Evolutionary conservation across 1,139 yeast genomes (phyloP), one percentile per base, ranked within the genome.

Genomic region (Scheffersomyces lignicola): DNA sequence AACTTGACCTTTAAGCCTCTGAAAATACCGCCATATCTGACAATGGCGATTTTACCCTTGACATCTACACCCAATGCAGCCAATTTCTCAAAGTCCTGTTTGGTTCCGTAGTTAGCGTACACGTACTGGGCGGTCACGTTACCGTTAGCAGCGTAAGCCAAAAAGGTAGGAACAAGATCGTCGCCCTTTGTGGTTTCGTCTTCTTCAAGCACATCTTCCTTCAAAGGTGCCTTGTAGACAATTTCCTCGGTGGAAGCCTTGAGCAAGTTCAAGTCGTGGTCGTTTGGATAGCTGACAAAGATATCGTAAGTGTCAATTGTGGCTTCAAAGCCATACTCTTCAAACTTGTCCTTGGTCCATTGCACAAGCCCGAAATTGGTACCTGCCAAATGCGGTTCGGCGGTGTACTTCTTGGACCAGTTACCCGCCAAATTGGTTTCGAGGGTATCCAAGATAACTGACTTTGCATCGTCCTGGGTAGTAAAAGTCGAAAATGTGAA

Each of bases 311-410:
- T 66, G 42, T 80, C 83, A n/a, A 73, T 48, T 17, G 60, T 54
- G 1, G 84, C 67, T n/a, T 65, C 57, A 37, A 76, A 63, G 0
- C 83, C 85, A 43, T 66, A 83, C 44, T 81, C 83, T 37, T 66
- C 70, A 48, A 82, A 81, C 52, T 80, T 78, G 5, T 62, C 61
- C 28, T 65, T 62, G 7, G 94, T 83, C 75, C 83, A 86, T 34
- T 83, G 67, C 12, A 79, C 92, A 41, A 83, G 63, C 9, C 65
- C 78, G 36, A 64, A 60, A 50, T 80, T 81, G 25, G 81, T 75
- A 7, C 95, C 95, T 1, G 92, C 88, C 40, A 85, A 63, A 53
- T 85, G 95, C 2, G 84, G 76, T 34, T 72, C 76, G 10, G 69
- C 51, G 4, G 88, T 78, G 49, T 80, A 83, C 22, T 58, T 64